Evolutionary conservation across 306 rosid genomes (phyloP), one percentile per base, ranked within the genome.

Genomic region (Rubus parviflorus): DNA sequence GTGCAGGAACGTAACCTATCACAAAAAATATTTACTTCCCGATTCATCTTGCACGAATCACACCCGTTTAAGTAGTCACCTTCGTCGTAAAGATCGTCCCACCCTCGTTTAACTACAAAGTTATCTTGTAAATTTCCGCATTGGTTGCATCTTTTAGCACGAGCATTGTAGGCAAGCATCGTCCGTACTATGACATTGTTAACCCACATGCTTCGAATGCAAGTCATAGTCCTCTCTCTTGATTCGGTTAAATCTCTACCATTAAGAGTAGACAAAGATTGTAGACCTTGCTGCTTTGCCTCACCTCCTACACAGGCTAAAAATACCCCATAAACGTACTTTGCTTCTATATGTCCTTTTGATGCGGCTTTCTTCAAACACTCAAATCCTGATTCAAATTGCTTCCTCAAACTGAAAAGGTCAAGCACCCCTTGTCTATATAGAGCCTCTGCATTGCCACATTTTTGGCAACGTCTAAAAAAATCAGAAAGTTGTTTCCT

Each of bases 391-490:
- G 25, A 22, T 42, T 67, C 72, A 0, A 6, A 20, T 10, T 0
- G 7, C 14, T 15, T 3, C 15, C 22, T 67, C 8, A 40, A 16
- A 15, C 14, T 17, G 47, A 74, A 74, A n/a, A 25, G 46, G 1
- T 19, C 37, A 6, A 8, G 1, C 45, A 74, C 0, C 3, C 78
- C 78, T 25, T 30, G 70, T 35, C 78, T 7, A n/a, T 25, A 61
- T 9, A 74, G 7, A 16, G 58, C 60, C 37, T 61, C 57, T 2
- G n/a, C 47, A 47, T 74, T 74, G n/a, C 60, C 78, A 11, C 46
- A 17, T 19, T 46, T 8, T 5, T 14, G 4, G 37, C 78, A 74
- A 9, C 0, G 78, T 14, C 16, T 17, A n/a, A 61, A 8, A 6
- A 46, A 46, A 12, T 61, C 38, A 0, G 70, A 23, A 15, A 5